Conservation (phyloP, 2,329 filamentous ascomycete genomes). For the Fusarium falciforme region DNA sequence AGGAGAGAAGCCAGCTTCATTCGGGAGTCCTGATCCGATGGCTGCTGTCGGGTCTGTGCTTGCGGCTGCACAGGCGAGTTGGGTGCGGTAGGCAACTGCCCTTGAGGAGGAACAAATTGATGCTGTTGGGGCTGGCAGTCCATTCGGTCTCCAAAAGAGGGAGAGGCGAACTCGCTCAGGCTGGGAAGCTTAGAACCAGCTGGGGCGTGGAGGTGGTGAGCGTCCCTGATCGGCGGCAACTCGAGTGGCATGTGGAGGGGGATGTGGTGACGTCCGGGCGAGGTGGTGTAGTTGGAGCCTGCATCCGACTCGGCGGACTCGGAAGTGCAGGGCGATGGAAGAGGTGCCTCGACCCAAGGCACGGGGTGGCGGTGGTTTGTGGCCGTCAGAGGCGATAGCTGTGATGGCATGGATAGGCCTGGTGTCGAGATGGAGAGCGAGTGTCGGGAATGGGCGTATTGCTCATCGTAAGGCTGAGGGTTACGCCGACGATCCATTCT, state of each 20-base stretch:
- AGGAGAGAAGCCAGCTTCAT: constrained; percentile 43
- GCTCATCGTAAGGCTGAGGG: constrained; percentile 35
- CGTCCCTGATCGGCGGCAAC: constrained; percentile 51
- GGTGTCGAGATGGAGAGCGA: constrained; percentile 45
- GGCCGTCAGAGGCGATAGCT: constrained; percentile 29
- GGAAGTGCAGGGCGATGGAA: constrained; percentile 55
- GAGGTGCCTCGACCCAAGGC: constrained; percentile 46
- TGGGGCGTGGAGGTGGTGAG: neutral
- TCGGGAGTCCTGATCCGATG: constrained; percentile 32
- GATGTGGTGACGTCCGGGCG: constrained; percentile 57
- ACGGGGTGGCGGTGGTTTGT: constrained; percentile 37
- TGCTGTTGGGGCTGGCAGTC: constrained; percentile 27
- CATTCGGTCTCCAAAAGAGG: constrained; percentile 17
- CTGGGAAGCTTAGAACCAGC: constrained; percentile 46
- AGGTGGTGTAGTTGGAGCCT: constrained; percentile 71
- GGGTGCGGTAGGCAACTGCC: constrained; percentile 44
- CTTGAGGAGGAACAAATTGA: constrained; percentile 25
- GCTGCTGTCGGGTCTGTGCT: constrained; percentile 17
- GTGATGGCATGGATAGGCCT: constrained; percentile 20
- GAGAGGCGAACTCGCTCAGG: constrained; percentile 34
- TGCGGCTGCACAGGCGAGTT: constrained; percentile 43
- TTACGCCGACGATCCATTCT: constrained; percentile 58
- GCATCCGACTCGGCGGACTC: constrained; percentile 73
- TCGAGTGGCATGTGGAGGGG: constrained; percentile 54
- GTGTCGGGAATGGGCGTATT: constrained; percentile 40